Percentiles rank a stretch among this genome's conserved stretches.
phyloP scores from a whole-genome alignment of 2,329 filamentous ascomycete genomes.

The Penicillium sp. region DNA sequence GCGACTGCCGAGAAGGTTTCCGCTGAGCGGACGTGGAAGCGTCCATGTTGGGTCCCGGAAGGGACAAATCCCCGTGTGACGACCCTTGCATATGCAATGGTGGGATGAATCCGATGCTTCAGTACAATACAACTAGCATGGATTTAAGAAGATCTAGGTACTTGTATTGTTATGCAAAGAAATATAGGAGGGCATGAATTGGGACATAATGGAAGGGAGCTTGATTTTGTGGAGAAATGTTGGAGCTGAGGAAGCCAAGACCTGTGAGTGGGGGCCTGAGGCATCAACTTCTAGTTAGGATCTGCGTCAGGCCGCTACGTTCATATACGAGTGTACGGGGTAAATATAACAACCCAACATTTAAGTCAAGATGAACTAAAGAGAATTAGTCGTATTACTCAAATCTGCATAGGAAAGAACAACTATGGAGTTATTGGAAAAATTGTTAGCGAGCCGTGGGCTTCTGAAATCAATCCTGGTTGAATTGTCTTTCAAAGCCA shows the following conservation, averaged over 20 bases:
- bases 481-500: not conserved
- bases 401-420: slow-evolving; percentile 3
- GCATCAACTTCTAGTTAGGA: not conserved
- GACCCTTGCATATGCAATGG: slow-evolving; percentile 15
- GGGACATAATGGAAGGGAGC: not conserved
- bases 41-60: slow-evolving; percentile 31
- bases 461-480: not conserved
- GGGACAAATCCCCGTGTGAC: slow-evolving; percentile 25
- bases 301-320: not conserved
- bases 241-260: slow-evolving; percentile 14
- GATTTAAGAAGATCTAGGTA: not conserved
- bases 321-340: not conserved
- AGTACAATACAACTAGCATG: not conserved
- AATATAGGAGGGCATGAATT: not conserved
- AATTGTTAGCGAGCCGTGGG: slow-evolving; percentile 4
- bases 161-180: not conserved
- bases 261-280: slow-evolving; percentile 14
- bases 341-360: not conserved
- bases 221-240: slow-evolving; percentile 18
- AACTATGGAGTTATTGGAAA: not conserved
- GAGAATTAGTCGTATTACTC: slow-evolving; percentile 12
- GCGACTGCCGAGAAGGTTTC: slow-evolving; percentile 30
- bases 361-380: not conserved
- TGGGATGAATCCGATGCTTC: no score
- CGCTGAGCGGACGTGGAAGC: slow-evolving; percentile 27